Conservation (phyloP, 73 alveolate species). For the Paramecium pentaurelia region DNA sequence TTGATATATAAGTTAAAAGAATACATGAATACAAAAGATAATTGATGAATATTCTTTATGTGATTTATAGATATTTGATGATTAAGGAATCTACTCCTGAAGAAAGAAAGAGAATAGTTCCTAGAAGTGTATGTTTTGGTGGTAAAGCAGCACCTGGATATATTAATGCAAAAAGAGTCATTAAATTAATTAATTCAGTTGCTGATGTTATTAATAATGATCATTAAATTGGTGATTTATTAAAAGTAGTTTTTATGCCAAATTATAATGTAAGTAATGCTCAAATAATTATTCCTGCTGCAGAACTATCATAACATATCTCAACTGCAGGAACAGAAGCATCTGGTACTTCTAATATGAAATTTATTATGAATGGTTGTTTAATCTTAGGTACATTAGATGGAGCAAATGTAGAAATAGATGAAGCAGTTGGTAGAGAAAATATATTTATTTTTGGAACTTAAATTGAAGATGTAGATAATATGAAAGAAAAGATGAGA, state of each 20-base stretch:
- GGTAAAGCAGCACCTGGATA: slow-evolving; percentile 99
- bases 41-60: slow-evolving; percentile 85
- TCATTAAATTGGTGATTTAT: slow-evolving; percentile 81
- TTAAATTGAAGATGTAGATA: slow-evolving; percentile 50
- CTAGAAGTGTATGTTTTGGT: slow-evolving; percentile 86
- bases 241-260: slow-evolving; percentile 93
- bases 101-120: slow-evolving; percentile 72
- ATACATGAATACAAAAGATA: slow-evolving; percentile 98
- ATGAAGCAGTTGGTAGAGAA: slow-evolving; percentile 96
- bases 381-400: slow-evolving; percentile 98
- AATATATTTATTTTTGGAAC: slow-evolving; percentile 81
- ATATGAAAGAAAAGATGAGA: slow-evolving; percentile 55
- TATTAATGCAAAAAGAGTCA: slow-evolving; percentile 92
- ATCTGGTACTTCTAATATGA: slow-evolving; percentile 86
- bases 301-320: slow-evolving; percentile 95
- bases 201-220: slow-evolving; percentile 83
- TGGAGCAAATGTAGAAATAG: slow-evolving; percentile 98
- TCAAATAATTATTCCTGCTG: slow-evolving; percentile 97
- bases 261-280: slow-evolving; percentile 97
- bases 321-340: slow-evolving; percentile 99
- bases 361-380: slow-evolving; percentile 97
- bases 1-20: slow-evolving; percentile 84
- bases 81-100: slow-evolving; percentile 75
- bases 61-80: slow-evolving; percentile 74
- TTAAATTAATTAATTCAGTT: slow-evolving; percentile 90